Evolutionary conservation across 441 rosid genomes (phyloP), one percentile per base, ranked within the genome.

Genomic region (Omphalea diandra): DNA sequence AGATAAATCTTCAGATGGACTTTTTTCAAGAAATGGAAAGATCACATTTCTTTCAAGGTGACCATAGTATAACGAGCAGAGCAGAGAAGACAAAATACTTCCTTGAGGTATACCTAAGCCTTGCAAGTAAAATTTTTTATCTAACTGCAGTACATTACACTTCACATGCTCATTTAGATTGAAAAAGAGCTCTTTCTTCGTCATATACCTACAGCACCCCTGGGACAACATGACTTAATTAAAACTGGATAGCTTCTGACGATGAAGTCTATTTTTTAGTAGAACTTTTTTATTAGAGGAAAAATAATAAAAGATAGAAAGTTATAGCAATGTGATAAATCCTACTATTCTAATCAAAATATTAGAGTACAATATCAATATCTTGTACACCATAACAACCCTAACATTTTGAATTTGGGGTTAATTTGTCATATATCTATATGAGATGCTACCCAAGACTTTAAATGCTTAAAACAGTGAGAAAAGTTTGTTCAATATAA

Each of bases 21-120:
- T 70, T 75, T 80, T 75, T 75, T 80, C 77, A 55, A 92, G 87
- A 81, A 81, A 87, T 46, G 98, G 97, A 74, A 82, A 82, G 62
- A 93, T 73, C 77, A 86, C 81, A 77, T 85, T 90, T 65, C 67
- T 87, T 76, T 95, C 98, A 24, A 93, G 81, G 76, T 90, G 86
- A 53, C 96, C 99, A 46, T 79, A 90, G 83, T 95, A 95, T 29
- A 90, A 75, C n/a, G 93, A 95, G 78, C 96, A 93, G 58, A 95
- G 85, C 69, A 90, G 66, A 46, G 95, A 64, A 70, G 98, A 93
- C 57, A 95, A 53, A 66, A 81, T 81, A 73, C 96, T 88, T 84
- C 98, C 99, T 82, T 95, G 98, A 64, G 98, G 84, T 81, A 90
- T 90, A 63, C 98, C 99, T 49, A 77, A 67, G 26, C 68, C 69